A percentile compares a stretch with the other conserved stretches of the same genome.
These are phyloP conservation scores for Marasmius sp. DNA, from an alignment of 1,284 basidiomycete genomes.

Conservation along the genomic window DNA sequence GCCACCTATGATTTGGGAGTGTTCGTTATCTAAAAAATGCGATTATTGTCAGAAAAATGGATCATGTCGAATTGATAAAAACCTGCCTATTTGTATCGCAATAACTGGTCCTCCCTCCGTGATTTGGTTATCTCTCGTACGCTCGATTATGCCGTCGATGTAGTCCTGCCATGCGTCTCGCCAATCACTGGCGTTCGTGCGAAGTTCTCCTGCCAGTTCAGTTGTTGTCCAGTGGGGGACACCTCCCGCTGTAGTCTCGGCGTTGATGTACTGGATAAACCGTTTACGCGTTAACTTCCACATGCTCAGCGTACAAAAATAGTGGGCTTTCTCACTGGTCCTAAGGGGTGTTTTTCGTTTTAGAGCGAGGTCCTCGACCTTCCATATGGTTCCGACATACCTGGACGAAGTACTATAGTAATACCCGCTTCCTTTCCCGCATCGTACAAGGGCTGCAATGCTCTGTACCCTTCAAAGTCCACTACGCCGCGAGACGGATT, in stretches of 20 bases:
- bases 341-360: background rate
- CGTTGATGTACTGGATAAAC: slow-evolving; percentile 65
- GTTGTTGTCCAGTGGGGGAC: slow-evolving; percentile 78
- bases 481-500: slow-evolving; percentile 74
- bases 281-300: background rate
- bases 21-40: slow-evolving; percentile 68
- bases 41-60: background rate
- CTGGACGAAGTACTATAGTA: slow-evolving; percentile 66
- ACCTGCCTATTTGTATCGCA: slow-evolving; percentile 66
- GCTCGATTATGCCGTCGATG: slow-evolving; percentile 59
- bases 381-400: slow-evolving; percentile 26
- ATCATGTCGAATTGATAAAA: background rate
- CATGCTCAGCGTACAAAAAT: background rate
- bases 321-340: background rate
- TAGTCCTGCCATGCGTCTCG: slow-evolving; percentile 70
- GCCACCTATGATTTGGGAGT: slow-evolving; percentile 52
- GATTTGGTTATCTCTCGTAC: slow-evolving; percentile 67
- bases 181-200: slow-evolving; percentile 72
- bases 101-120: slow-evolving; percentile 73
- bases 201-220: slow-evolving; percentile 61
- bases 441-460: slow-evolving; percentile 66
- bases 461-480: slow-evolving; percentile 70
- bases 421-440: slow-evolving; percentile 61
- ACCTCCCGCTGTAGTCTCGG: slow-evolving; percentile 79
- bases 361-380: background rate